Percentiles rank a stretch among this genome's conserved stretches.
Conservation (phyloP, 2,329 filamentous ascomycete genomes). For the Colletotrichum sp. region DNA sequence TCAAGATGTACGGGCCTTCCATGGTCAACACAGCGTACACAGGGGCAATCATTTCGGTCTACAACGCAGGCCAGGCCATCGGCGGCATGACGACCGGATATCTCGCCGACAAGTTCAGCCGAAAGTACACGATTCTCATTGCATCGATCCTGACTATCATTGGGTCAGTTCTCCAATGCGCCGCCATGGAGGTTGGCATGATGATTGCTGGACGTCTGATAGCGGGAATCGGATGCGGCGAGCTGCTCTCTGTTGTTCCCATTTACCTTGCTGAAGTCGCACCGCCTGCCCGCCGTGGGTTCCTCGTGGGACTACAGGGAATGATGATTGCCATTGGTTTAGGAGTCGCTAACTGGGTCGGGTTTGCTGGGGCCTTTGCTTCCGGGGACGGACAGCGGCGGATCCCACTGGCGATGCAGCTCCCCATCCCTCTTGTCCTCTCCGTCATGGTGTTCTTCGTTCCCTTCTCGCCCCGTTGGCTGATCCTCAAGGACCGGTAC, state of each 20-base stretch:
- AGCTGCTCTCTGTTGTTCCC: constrained; percentile 25
- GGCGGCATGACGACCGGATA: constrained; percentile 33
- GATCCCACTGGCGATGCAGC: constrained; percentile 27
- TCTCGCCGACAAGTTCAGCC: constrained; percentile 35
- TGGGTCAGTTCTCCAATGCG: constrained; percentile 25
- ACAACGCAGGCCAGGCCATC: constrained; percentile 34
- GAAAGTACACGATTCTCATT: constrained; percentile 35
- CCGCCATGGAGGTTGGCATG: constrained; percentile 26
- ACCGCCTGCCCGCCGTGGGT: constrained; percentile 24
- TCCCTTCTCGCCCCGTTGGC: constrained; percentile 29
- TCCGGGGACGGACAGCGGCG: constrained; percentile 31
- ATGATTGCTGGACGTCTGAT: constrained; percentile 31
- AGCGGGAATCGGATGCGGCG: constrained; percentile 23
- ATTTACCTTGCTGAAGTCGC: constrained; percentile 31
- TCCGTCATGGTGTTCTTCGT: constrained; percentile 23
- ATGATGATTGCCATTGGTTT: constrained; percentile 30
- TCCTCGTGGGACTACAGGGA: constrained; percentile 27
- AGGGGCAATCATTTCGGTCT: constrained; percentile 34
- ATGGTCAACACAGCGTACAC: constrained; percentile 27
- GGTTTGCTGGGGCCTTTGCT: constrained; percentile 36
- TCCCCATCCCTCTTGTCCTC: constrained; percentile 24
- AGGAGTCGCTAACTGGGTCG: constrained; percentile 34
- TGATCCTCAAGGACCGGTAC: constrained; percentile 9
- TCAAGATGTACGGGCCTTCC: constrained; percentile 32
- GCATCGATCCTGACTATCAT: constrained; percentile 27